Conservation (phyloP, 495 filamentous ascomycete species). For the Annulohypoxylon moriforme region DNA sequence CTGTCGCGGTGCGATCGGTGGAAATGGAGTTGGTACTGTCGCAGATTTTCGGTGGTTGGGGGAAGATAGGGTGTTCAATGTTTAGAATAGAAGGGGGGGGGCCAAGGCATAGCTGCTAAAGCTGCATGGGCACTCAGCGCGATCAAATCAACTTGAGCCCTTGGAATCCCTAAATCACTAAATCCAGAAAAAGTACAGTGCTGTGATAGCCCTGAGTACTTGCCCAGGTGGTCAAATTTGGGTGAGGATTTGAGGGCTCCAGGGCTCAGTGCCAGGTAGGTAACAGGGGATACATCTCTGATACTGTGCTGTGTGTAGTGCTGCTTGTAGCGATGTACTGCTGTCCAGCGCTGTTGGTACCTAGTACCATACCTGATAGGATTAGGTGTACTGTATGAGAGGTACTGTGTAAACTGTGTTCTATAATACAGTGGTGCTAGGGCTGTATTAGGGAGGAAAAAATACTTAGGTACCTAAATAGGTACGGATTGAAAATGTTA, state of each 20-base stretch:
- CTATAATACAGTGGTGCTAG: not conserved
- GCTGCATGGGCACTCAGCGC: not conserved
- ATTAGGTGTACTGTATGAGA: slow-evolving; percentile 7
- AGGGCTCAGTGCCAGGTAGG: not conserved
- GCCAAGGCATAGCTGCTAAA: too few species aligned
- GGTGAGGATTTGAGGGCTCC: not conserved
- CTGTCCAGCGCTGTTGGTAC: not conserved
- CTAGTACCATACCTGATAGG: not conserved
- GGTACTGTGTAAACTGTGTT: slow-evolving; percentile 14
- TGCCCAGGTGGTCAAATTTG: slow-evolving; percentile 10
- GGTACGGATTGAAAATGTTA: not conserved
- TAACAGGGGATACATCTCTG: slow-evolving; percentile 12
- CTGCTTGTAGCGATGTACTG: not conserved
- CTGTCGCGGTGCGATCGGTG: slow-evolving; percentile 47
- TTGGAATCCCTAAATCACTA: not conserved
- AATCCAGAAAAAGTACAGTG: slow-evolving; percentile 18
- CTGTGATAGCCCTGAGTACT: too few species aligned
- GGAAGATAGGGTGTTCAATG: slow-evolving; percentile 19
- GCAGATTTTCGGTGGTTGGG: slow-evolving; percentile 44
- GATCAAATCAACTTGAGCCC: not conserved
- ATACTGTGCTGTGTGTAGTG: not conserved
- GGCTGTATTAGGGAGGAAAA: not conserved
- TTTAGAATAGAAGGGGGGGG: slow-evolving; percentile 1
- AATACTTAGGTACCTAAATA: not conserved
- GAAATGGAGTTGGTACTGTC: slow-evolving; percentile 46